Conservation (phyloP, 345 rosid genomes). For the rapeseed (Brassica napus) region Da-Ae NC_063439.1:24087001-24087500, state of each 20-base stretch:
- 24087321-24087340: constrained; percentile 29
- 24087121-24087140: constrained; percentile 68
- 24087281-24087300: constrained; percentile 15
- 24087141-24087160: constrained; percentile 75
- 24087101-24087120: constrained; percentile 93
- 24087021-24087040: constrained; percentile 88
- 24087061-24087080: constrained; percentile 95
- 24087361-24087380: constrained; percentile 19
- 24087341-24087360: constrained; percentile 37
- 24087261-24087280: constrained; percentile 11
- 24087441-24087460: too few relatives aligned
- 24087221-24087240: not conserved
- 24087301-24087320: constrained; percentile 28
- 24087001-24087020: not conserved
- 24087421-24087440: too few relatives aligned
- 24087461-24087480: too few relatives aligned
- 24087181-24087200: constrained; percentile 48
- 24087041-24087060: constrained; percentile 95
- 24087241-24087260: constrained; percentile 5
- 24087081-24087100: constrained; percentile 98
- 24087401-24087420: too few relatives aligned
- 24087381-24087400: not conserved
- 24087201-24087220: constrained; percentile 58
- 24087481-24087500: too few relatives aligned
- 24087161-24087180: constrained; percentile 55